Conservation (phyloP, 305 asterid genomes). For the Fraxinus sp. region DNA sequence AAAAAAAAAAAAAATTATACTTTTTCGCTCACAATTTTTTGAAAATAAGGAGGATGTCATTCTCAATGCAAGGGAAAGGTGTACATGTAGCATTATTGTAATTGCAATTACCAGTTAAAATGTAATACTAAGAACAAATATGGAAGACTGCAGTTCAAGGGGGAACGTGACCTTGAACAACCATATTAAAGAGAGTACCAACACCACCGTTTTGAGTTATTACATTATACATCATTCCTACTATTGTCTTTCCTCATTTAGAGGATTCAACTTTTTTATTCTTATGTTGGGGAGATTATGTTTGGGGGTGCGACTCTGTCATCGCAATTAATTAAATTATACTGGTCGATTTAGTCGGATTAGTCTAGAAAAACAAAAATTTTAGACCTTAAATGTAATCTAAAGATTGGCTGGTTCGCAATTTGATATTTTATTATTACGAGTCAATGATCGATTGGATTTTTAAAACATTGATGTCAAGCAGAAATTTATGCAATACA, state of each 20-base stretch:
- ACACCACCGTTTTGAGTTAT: conserved; percentile 29
- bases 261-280: conserved; percentile 12
- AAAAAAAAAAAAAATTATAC: too few relatives aligned
- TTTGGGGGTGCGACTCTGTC: neutral
- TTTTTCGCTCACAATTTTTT: too few relatives aligned
- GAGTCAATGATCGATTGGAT: neutral
- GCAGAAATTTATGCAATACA: neutral
- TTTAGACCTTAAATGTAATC: neutral
- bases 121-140: neutral
- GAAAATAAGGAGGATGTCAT: too few relatives aligned
- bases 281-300: neutral
- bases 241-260: conserved; percentile 18
- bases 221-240: conserved; percentile 16
- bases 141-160: neutral
- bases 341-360: neutral
- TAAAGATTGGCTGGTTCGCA: neutral
- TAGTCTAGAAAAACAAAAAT: neutral
- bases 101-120: neutral
- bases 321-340: neutral
- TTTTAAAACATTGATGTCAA: neutral
- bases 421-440: neutral
- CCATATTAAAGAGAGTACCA: conserved; percentile 30
- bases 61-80: too few relatives aligned
- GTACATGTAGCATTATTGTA: too few relatives aligned
- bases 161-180: conserved; percentile 24